phyloP scores from a whole-genome alignment of 805 yeast genomes.

The Myxozyma geophila region DNA sequence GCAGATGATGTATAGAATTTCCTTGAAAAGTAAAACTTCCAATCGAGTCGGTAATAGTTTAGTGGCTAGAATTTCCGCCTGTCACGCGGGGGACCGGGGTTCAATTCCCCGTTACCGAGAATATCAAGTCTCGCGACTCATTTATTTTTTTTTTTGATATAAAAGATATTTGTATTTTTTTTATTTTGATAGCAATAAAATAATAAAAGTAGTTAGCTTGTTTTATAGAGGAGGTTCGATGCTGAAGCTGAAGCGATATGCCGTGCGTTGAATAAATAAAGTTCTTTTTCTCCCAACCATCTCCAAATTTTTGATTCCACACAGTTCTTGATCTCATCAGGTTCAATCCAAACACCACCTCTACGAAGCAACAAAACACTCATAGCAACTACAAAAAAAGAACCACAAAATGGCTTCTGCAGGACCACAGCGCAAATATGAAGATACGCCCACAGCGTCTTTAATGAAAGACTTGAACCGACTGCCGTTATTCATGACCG shows the following conservation, averaged over 20 bases:
- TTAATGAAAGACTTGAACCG: constrained; percentile 77
- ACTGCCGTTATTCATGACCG: constrained; percentile 93
- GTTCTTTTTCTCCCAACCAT: not conserved
- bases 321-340: not conserved
- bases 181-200: not conserved
- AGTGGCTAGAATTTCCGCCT: constrained; percentile 48
- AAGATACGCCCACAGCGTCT: constrained; percentile 64
- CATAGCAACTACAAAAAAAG: not conserved
- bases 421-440: constrained; percentile 28
- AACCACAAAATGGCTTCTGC: not conserved
- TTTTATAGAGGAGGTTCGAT: too few species aligned
- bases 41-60: constrained; percentile 43
- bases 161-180: not conserved
- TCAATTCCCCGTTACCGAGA: constrained; percentile 36
- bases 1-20: too few species aligned
- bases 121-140: constrained; percentile 1
- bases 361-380: not conserved
- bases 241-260: too few species aligned
- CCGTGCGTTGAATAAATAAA: too few species aligned
- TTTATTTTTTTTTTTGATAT: not conserved
- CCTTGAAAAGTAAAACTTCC: not conserved
- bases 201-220: too few species aligned
- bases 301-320: not conserved
- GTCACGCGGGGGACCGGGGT: constrained; percentile 40
- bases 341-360: not conserved